These are phyloP conservation scores for Dendrostoma leiphaemia DNA, from an alignment of 2,329 filamentous ascomycete genomes.

Conservation along the genomic window DNA sequence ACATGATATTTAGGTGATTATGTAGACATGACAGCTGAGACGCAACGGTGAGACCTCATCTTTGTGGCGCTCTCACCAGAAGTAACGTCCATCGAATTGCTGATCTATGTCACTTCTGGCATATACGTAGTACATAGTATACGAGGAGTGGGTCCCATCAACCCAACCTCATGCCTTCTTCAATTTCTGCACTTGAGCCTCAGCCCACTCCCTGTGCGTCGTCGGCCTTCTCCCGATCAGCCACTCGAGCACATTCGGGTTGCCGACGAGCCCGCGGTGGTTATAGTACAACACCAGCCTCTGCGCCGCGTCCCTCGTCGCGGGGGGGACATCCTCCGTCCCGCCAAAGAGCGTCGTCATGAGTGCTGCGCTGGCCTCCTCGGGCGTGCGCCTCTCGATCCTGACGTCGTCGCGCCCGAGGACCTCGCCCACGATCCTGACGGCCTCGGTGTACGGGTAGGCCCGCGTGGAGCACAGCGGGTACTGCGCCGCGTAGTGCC, in stretches of 20 bases:
- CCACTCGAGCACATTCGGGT: constrained; percentile 24
- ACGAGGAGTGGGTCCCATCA: too few relatives aligned
- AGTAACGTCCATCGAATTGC: too few relatives aligned
- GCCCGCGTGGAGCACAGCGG: constrained; percentile 16
- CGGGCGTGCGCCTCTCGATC: not conserved
- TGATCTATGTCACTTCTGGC: too few relatives aligned
- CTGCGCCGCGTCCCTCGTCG: constrained; percentile 20
- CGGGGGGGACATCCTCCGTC: constrained; percentile 12
- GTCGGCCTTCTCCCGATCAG: constrained; percentile 22
- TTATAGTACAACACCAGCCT: constrained; percentile 25
- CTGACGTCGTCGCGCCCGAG: not conserved
- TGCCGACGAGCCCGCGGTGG: constrained; percentile 22
- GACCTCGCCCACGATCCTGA: constrained; percentile 3
- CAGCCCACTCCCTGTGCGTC: constrained; percentile 10
- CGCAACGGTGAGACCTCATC: too few relatives aligned
- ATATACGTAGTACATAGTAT: too few relatives aligned
- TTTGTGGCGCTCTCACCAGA: too few relatives aligned
- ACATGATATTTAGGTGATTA: too few relatives aligned
- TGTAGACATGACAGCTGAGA: too few relatives aligned
- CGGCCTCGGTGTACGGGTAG: constrained; percentile 11
- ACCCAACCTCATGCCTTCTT: too few relatives aligned
- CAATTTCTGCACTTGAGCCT: not conserved
- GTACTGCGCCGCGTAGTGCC: constrained; percentile 21
- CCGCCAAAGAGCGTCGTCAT: not conserved
- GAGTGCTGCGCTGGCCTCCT: not conserved